Conservation (phyloP, 768 basidiomycete genomes). For the Rubroboletus pulcherrimus region DNA sequence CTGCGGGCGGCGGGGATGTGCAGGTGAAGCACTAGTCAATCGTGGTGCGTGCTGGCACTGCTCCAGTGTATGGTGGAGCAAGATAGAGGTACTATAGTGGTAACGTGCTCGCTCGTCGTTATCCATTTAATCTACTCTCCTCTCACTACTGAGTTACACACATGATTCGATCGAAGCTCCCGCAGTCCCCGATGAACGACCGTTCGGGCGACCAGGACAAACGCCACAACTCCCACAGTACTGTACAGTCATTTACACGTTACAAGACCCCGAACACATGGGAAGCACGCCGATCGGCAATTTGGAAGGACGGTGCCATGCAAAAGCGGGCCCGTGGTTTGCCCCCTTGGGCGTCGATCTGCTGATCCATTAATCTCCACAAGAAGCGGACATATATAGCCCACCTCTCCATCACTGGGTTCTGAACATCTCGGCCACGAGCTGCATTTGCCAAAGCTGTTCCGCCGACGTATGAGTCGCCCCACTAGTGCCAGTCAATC, state of each 20-base stretch:
- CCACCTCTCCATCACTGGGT: too few relatives aligned
- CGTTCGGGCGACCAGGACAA: not conserved
- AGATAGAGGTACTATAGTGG: slow-evolving; percentile 9
- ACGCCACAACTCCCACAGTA: too few relatives aligned
- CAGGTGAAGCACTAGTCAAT: slow-evolving; percentile 6
- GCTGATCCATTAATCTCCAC: not conserved
- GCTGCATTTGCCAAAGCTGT: not conserved
- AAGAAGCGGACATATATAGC: too few relatives aligned
- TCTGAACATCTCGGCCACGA: not conserved
- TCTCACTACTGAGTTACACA: not conserved
- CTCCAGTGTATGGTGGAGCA: not conserved
- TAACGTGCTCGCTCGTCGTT: not conserved
- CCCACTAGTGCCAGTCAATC: not conserved
- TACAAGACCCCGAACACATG: not conserved
- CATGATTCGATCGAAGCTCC: not conserved
- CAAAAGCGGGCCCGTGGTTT: not conserved
- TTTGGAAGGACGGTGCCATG: not conserved
- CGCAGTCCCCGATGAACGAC: not conserved
- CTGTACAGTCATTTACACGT: not conserved
- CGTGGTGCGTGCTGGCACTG: not conserved
- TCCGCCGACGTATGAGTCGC: not conserved
- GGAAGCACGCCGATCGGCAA: not conserved
- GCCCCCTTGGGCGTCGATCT: too few relatives aligned
- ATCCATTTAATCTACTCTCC: slow-evolving; percentile 1
- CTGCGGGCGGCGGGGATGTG: slow-evolving; percentile 9